These are phyloP conservation scores for Aureobasidium sp. DNA, from an alignment of 2,329 filamentous ascomycete species.

Conservation along the genomic window DNA sequence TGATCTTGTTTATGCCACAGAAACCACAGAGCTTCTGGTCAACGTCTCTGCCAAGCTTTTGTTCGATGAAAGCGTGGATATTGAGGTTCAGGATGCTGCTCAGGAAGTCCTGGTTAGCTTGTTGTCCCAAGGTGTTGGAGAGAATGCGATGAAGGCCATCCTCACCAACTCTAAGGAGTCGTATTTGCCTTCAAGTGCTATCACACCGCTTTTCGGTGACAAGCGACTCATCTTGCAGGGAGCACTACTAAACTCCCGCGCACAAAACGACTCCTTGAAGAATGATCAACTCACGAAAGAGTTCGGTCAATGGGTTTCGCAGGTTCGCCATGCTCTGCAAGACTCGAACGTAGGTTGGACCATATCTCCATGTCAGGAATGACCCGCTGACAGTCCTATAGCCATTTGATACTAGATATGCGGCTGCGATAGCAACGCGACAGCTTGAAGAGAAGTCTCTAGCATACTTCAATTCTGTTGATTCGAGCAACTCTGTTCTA, in stretches of 20 bases:
- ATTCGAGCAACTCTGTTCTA: conserved; percentile 31
- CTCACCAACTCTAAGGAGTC: background rate
- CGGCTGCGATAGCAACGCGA: conserved; percentile 21
- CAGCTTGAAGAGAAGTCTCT: conserved; percentile 14
- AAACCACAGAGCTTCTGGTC: background rate
- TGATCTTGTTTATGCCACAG: background rate
- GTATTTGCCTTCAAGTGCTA: background rate
- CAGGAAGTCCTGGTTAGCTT: conserved; percentile 6
- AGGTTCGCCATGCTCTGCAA: conserved; percentile 16
- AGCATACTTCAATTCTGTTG: background rate
- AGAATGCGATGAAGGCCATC: background rate
- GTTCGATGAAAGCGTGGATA: background rate
- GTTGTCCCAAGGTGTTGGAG: background rate
- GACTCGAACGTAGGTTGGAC: conserved; percentile 15
- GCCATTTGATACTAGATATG: conserved; percentile 22
- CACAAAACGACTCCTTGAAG: background rate
- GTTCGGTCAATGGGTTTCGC: background rate
- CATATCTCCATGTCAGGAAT: background rate
- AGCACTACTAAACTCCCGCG: conserved; percentile 2
- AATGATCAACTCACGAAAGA: background rate
- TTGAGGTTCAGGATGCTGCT: conserved; percentile 12
- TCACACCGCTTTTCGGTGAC: background rate
- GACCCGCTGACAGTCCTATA: background rate
- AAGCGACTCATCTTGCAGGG: conserved; percentile 5
- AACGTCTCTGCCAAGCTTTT: background rate